phyloP scores from a whole-genome alignment of 2,329 filamentous ascomycete species.

The Penicillium brevicompactum region DNA sequence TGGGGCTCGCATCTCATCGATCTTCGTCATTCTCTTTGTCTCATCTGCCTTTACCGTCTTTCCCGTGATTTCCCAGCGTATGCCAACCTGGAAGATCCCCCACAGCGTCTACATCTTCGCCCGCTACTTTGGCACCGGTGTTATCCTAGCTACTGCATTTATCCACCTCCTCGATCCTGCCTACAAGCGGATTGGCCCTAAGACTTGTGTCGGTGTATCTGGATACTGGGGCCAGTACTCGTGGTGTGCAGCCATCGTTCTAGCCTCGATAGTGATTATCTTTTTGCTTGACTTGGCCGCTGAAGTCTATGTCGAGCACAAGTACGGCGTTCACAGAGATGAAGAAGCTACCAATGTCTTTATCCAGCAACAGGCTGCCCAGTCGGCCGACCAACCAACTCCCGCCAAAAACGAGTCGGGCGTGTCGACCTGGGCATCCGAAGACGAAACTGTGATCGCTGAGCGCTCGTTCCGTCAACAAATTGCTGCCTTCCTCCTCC shows the following conservation, averaged over 20 bases:
- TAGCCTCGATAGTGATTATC: conserved; percentile 51
- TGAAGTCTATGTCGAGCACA: conserved; percentile 26
- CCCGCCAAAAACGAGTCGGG: conserved; percentile 12
- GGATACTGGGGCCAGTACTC: conserved; percentile 54
- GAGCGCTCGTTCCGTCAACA: conserved; percentile 40
- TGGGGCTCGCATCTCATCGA: conserved; percentile 45
- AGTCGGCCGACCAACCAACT: not conserved
- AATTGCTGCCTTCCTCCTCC: conserved; percentile 46
- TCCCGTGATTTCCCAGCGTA: conserved; percentile 48
- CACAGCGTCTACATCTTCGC: conserved; percentile 51
- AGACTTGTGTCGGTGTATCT: conserved; percentile 57
- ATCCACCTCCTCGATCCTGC: conserved; percentile 52
- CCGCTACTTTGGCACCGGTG: conserved; percentile 50
- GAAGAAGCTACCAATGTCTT: conserved; percentile 11
- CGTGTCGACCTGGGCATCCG: not conserved
- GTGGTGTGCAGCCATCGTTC: conserved; percentile 56
- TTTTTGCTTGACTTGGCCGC: conserved; percentile 40
- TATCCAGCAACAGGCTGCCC: not conserved
- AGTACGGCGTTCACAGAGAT: conserved; percentile 24
- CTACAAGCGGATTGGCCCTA: conserved; percentile 47
- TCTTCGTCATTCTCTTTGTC: conserved; percentile 49
- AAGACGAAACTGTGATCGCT: conserved; percentile 2
- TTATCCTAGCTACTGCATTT: conserved; percentile 52
- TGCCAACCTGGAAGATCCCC: conserved; percentile 41
- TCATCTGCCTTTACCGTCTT: conserved; percentile 48